Percentiles rank a stretch among this genome's conserved stretches.
These are phyloP conservation scores for Pseudohalonectria lignicola DNA, from an alignment of 2,329 filamentous ascomycete genomes.

Conservation along the genomic window DNA sequence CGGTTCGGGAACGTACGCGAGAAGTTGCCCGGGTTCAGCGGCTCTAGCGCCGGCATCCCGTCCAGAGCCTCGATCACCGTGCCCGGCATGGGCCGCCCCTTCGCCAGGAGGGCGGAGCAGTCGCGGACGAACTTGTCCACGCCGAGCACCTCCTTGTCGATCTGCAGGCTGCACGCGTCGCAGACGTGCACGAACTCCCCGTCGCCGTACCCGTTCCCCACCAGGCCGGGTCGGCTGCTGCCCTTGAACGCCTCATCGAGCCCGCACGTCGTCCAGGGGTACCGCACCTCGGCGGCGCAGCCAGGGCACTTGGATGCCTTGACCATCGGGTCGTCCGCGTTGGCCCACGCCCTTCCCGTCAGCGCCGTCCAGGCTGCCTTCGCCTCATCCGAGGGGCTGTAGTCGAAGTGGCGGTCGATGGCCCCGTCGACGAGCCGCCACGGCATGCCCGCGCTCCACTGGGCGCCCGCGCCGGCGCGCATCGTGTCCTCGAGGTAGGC, in stretches of 20 bases:
- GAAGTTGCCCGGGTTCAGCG: constrained; percentile 5
- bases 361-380: constrained; percentile 31
- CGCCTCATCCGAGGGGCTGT: constrained; percentile 31
- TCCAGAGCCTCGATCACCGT: constrained; percentile 46
- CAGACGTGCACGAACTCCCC: constrained; percentile 40
- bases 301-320: constrained; percentile 44
- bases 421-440: constrained; percentile 48
- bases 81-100: constrained; percentile 50
- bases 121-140: constrained; percentile 52
- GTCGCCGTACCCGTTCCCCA: constrained; percentile 51
- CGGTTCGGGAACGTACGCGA: constrained; percentile 45
- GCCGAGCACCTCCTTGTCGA: constrained; percentile 49
- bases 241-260: constrained; percentile 22
- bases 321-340: constrained; percentile 33
- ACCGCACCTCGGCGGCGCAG: constrained; percentile 29
- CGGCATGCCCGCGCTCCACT: constrained; percentile 55
- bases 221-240: constrained; percentile 15
- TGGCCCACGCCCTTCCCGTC: constrained; percentile 49
- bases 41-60: constrained; percentile 34
- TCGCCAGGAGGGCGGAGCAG: constrained; percentile 30
- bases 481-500: constrained; percentile 66
- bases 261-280: constrained; percentile 51
- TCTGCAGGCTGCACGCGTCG: constrained; percentile 30
- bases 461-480: constrained; percentile 37
- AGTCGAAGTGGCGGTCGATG: constrained; percentile 51